Conservation (phyloP, 1,284 basidiomycete species). For the Schizophyllum amplum region DNA sequence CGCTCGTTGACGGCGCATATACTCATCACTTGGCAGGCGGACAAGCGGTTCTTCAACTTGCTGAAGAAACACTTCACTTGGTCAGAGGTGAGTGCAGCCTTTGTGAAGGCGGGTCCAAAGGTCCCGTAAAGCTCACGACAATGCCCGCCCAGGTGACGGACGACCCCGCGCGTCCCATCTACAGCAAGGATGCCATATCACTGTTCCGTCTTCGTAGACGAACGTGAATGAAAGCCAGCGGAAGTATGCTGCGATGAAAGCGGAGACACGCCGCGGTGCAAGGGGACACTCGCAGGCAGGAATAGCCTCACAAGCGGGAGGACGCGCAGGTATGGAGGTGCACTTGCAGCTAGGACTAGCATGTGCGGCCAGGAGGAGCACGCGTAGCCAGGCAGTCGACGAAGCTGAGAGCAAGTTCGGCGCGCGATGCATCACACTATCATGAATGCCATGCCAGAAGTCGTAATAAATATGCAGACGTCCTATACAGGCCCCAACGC, state of each 20-base stretch:
- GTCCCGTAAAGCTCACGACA: neutral
- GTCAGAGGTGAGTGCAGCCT: conserved; percentile 44
- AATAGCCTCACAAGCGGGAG: too few species aligned
- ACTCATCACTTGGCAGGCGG: conserved; percentile 47
- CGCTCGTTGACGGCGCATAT: neutral
- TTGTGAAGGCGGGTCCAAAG: neutral
- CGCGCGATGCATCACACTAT: neutral
- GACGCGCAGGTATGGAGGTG: too few species aligned
- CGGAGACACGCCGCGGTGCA: neutral
- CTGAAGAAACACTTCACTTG: conserved; percentile 81
- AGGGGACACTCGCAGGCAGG: too few species aligned
- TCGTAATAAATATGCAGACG: neutral
- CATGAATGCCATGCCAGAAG: neutral
- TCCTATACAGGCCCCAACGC: conserved; percentile 7
- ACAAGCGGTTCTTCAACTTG: conserved; percentile 82
- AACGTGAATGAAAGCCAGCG: too few species aligned
- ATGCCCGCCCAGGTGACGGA: conserved; percentile 35
- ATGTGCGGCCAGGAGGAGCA: too few species aligned
- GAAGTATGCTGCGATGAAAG: neutral
- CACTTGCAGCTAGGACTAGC: too few species aligned
- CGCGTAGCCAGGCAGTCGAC: too few species aligned
- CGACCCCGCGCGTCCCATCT: conserved; percentile 40
- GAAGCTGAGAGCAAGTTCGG: too few species aligned
- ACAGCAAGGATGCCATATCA: conserved; percentile 49
- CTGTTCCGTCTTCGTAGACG: conserved; percentile 33